phyloP scores from a whole-genome alignment of 306 rosid species.

The Herpetospermum pedunculosum region DNA sequence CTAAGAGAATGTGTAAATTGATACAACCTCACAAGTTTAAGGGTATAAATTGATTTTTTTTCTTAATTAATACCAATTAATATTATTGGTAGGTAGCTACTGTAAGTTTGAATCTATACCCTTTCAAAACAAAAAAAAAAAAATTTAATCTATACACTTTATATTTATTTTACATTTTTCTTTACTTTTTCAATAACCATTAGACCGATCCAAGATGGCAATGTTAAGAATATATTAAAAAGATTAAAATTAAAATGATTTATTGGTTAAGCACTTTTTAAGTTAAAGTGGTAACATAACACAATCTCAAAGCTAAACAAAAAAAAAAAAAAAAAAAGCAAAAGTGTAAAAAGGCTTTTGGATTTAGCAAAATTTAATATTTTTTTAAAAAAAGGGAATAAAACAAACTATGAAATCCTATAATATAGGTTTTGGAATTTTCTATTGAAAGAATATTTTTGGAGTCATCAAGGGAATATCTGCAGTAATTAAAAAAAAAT shows the following conservation, averaged over 20 bases:
- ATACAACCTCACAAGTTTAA: no score
- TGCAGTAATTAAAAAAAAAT: neutral
- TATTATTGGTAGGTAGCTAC: neutral
- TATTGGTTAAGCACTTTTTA: neutral
- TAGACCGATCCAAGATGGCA: neutral
- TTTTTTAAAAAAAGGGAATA: neutral
- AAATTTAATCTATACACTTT: no score
- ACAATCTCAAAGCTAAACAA: neutral
- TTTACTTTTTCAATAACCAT: neutral
- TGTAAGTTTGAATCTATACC: neutral
- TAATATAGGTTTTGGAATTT: neutral
- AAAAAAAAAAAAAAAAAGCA: neutral
- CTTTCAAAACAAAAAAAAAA: no score
- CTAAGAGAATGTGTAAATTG: no score
- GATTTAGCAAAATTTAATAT: neutral
- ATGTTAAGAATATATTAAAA: neutral
- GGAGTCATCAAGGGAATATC: neutral
- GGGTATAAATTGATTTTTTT: no score
- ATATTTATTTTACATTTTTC: neutral
- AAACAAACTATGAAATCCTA: neutral
- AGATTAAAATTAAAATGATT: neutral
- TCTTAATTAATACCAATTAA: no score
- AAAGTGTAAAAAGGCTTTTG: neutral
- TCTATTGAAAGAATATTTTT: neutral
- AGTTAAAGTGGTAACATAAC: neutral